These are phyloP conservation scores for Camellia japonica DNA, from an alignment of 148 eudicot species.

Conservation along the genomic window DNA sequence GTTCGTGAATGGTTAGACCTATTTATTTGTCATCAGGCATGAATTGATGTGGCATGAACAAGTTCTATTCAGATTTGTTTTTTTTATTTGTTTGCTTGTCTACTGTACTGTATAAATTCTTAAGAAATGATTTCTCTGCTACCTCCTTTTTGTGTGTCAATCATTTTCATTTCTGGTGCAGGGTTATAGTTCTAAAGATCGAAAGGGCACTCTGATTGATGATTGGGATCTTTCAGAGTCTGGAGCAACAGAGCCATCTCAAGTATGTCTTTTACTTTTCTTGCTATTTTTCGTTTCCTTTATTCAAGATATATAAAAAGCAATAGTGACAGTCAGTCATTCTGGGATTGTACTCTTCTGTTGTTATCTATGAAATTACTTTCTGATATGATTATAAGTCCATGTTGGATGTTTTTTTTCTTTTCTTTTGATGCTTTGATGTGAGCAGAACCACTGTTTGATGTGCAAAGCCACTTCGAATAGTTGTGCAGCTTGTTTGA, in stretches of 20 bases:
- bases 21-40: background rate
- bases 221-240: constrained; percentile 98
- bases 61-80: background rate
- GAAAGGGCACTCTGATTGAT: constrained; percentile 64
- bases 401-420: background rate
- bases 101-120: background rate
- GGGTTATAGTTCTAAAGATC: constrained; percentile 93
- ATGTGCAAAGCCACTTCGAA: too few species aligned
- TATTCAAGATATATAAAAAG: background rate
- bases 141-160: background rate
- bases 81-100: background rate
- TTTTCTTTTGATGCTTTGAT: too few species aligned
- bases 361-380: background rate
- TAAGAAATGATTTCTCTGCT: constrained; percentile 11
- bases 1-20: constrained; percentile 5
- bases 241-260: constrained; percentile 65
- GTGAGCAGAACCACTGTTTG: too few species aligned
- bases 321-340: background rate
- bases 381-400: background rate
- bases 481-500: too few species aligned
- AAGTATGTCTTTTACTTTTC: constrained; percentile 41
- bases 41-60: background rate
- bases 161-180: constrained; percentile 26
- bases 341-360: background rate
- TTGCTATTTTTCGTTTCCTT: background rate